These are phyloP conservation scores for Stentor roeselii DNA, from an alignment of 73 alveolate species.

Conservation along the genomic window DNA sequence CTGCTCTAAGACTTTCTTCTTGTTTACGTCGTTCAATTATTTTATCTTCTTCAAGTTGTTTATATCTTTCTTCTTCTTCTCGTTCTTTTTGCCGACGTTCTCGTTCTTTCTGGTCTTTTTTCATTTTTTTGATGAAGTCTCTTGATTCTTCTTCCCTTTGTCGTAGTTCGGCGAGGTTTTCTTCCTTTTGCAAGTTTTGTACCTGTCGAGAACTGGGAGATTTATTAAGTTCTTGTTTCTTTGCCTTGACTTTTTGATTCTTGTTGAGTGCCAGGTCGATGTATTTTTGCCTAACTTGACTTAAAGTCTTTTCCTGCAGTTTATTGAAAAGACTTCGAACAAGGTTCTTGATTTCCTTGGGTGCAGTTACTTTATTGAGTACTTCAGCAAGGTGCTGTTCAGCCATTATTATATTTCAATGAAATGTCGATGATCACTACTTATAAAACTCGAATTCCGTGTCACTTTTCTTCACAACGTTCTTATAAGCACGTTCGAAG, in stretches of 20 bases:
- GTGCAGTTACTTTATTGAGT: background rate
- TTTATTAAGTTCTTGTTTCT: background rate
- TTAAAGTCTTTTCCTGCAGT: background rate
- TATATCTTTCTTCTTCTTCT: background rate
- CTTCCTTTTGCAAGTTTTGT: background rate
- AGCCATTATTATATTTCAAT: no score
- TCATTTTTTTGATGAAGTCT: background rate
- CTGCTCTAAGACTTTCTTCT: background rate
- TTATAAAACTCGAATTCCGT: constrained; percentile 65
- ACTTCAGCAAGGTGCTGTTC: background rate
- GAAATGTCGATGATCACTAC: constrained; percentile 34
- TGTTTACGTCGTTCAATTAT: background rate
- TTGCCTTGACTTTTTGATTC: background rate
- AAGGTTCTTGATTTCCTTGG: background rate
- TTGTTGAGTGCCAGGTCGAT: background rate
- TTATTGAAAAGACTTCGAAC: background rate
- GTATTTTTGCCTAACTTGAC: background rate
- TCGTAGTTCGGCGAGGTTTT: background rate
- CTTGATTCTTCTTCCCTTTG: background rate
- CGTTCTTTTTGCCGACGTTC: background rate
- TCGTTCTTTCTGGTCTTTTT: constrained; percentile 11
- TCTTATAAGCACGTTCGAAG: constrained; percentile 96
- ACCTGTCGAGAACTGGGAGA: background rate
- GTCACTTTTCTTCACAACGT: constrained; percentile 91
- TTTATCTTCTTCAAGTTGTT: background rate